Base-by-base conservation (phyloP, 176 grass and related monocot species). In the Stipa capillata region DNA sequence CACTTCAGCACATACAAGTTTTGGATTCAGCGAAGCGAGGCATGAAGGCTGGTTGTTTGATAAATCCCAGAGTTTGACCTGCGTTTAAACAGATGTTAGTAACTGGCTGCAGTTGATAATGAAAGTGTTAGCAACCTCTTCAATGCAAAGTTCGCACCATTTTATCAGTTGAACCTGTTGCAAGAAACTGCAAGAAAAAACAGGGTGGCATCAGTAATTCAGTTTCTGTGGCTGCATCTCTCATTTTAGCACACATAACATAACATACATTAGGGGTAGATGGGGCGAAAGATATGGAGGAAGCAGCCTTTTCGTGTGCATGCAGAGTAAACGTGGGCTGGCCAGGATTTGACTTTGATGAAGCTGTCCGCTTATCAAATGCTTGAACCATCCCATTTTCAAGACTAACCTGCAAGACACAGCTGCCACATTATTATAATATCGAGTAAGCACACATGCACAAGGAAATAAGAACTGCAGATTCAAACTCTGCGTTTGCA, bases 321-420 rank as follows among this genome's bases (percentile, higher is more conserved):
- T 98, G 92, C 69, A 98, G 90, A 65, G 90, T 93, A 80, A 94
- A 98, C 1, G 36, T 78, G 51, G 92, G 78, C 53, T 80, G 81
- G 7, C 59, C 89, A 44, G 71, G 84, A 79, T 14, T 51, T 48
- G 87, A 90, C 79, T 79, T 77, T 39, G 91, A 90, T 41, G 87
- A 90, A 76, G 85, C 81, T 52, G 70, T 85, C 54, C 94, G 86
- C 74, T 74, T 88, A 76, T 97, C 94, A 25, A 97, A 94, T 10
- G 84, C 89, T 83, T 94, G 94, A 74, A 97, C 91, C 62, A 64
- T 91, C 29, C 91, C 91, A 82, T 97, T 94, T 44, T 97, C 89
- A 78, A 97, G 94, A 85, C 94, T 97, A 50, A 88, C 82, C 94
- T 97, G 82, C 54, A 73, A 84, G 64, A 77, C 34, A 37, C n/a